Base-by-base conservation (phyloP, 768 basidiomycete genomes). In the Gloeostereum incarnatum region DNA sequence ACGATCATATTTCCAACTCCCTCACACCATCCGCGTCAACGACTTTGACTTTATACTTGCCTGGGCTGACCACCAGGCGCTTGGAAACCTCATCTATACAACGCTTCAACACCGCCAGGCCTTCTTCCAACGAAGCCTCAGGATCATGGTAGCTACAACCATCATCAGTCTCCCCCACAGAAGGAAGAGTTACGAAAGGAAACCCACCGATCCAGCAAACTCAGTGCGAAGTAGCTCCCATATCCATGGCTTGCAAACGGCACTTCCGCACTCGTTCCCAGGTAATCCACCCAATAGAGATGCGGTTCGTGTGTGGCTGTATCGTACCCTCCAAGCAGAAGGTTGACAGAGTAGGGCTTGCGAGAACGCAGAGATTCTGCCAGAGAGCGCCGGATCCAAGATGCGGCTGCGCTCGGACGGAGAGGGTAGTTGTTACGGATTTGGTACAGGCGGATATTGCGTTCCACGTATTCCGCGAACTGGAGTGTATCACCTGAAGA, bases 231-330 rank as follows among this genome's bases (percentile, higher is more conserved):
- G 62, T 92, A 96, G 40, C 81, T 73, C 31, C 91, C 96, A 55
- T 97, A 92, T 2, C 96, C 96, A 53, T 98, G 94, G 1, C 91
- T 92, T 11, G 80, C 92, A 55, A 92, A 99, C 0, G 92, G 92
- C 9, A 96, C 84, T 39, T 80, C 75, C 3, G 81, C 74, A 53
- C 86, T 71, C 4, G 96, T 94, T 18, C 96, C 96, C 22, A 96
- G 71, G 59, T 94, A 91, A 65, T 99, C 96, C 43, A 97, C 69
- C 92, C 93, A 98, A 66, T 93, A 96, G 9, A 94, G 69, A 45
- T 77, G 75, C 4, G 93, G 90, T 11, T 65, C 65, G 46, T 74
- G 52, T 5, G 73, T 72, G 27, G 86, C 76, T 38, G 75, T 75
- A 58, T 99, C 96, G 57, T 80, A 98, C 10, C 96, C 96, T 5